Base-by-base conservation (phyloP, 2,329 filamentous ascomycete species). In the Cladosporium colombiae region DNA sequence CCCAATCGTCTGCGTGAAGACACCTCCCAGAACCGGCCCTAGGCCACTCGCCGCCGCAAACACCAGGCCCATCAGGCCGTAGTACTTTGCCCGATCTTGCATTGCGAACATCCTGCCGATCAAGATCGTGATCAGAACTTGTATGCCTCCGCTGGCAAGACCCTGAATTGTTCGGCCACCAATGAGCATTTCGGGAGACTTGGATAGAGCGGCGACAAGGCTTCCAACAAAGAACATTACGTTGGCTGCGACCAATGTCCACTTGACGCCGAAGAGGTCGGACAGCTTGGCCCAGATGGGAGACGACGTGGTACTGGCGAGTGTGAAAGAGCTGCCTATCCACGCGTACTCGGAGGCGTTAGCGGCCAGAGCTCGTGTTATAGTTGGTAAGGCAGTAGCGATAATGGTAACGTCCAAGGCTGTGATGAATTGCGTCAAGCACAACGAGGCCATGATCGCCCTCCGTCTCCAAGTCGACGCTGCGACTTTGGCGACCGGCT, bases 201-300 rank as follows among this genome's bases (percentile, higher is more conserved):
- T 58, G 1, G 70, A 52, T 2, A 73, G 62, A 23, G 70, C 71
- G 11, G 70, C 65, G 2, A 69, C 62, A 16, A 73, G 46, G n/a
- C 70, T 71, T 3, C 70, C 70, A 4, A 65, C 59, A 21, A 64
- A 52, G 21, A 68, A 66, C 18, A 88, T 77, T 23, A 82, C 76
- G 65, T 88, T 88, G 21, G 86, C 86, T 2, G 83, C 70, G 11
- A 90, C 77, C 35, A 90, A 78, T 49, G 88, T 82, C 18, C 83
- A 83, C 70, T 90, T 91, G 46, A 88, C 81, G 1, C 88, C 88
- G 78, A 85, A 90, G 65, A 90, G 89, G 69, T 90, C 88, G 49
- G 85, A 86, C 25, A 88, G 77, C 72, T 89, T 89, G 21, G 86
- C 86, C 85, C 86, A 88, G 25, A 85, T 79, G 1, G 85, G 85